Conservation (phyloP, 225 moss, liverwort and hornwort species). For the Lunularia cruciata region DNA sequence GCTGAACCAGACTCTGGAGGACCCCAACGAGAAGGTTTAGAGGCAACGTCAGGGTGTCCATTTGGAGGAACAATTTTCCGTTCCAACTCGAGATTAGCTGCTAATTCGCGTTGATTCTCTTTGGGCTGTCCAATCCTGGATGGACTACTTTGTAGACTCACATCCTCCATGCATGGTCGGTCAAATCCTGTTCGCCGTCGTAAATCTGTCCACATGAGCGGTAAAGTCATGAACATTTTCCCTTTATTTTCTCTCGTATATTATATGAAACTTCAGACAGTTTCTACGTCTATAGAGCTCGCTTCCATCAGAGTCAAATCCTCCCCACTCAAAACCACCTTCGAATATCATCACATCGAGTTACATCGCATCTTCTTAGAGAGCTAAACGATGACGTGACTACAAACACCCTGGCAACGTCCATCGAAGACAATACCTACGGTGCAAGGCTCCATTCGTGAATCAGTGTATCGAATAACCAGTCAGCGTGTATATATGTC, state of each 20-base stretch:
- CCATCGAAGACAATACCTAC: no score
- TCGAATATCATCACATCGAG: no score
- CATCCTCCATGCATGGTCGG: conserved; percentile 79
- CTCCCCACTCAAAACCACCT: no score
- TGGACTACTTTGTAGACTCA: conserved; percentile 53
- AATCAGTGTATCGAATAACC: no score
- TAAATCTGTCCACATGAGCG: conserved; percentile 42
- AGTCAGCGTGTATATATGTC: no score
- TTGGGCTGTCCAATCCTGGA: conserved; percentile 31
- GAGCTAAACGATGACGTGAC: no score
- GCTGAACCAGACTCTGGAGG: conserved; percentile 46
- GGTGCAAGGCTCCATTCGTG: no score
- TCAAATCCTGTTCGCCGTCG: conserved; percentile 85
- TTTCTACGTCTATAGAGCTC: no score
- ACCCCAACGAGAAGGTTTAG: conserved; percentile 64
- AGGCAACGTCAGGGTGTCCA: conserved; percentile 38
- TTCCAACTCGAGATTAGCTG: conserved; percentile 27
- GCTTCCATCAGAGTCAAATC: no score
- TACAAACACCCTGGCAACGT: no score
- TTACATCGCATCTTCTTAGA: no score
- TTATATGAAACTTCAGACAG: no score
- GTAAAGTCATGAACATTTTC: conserved; percentile 7
- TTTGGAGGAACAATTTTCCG: conserved; percentile 28
- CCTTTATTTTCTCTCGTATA: not conserved
- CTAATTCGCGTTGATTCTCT: conserved; percentile 35